phyloP scores from a whole-genome alignment of 2,329 filamentous ascomycete species.

The Emericellopsis atlantica region DNA sequence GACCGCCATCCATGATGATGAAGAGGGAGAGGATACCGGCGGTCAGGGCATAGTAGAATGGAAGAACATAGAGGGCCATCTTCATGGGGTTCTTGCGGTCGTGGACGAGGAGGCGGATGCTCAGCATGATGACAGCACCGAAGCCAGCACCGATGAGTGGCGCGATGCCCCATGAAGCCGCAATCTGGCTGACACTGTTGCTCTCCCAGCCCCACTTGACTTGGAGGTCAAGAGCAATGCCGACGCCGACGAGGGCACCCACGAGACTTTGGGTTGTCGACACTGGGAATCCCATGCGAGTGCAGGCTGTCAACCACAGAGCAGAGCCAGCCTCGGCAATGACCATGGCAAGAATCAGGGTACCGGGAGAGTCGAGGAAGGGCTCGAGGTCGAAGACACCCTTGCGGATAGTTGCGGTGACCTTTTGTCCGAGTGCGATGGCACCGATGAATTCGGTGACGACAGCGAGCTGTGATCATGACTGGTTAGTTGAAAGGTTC shows the following conservation, averaged over 20 bases:
- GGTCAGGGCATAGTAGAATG: slow-evolving; percentile 13
- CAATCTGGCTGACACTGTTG: slow-evolving; percentile 9
- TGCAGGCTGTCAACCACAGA: slow-evolving; percentile 28
- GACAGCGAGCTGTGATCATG: slow-evolving; percentile 19
- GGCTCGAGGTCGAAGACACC: slow-evolving; percentile 25
- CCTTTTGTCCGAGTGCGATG: slow-evolving; percentile 31
- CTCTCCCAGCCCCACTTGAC: slow-evolving; percentile 9
- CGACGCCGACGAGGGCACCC: slow-evolving; percentile 30
- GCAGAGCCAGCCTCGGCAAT: slow-evolving; percentile 23
- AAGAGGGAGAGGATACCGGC: slow-evolving; percentile 10
- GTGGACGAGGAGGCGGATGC: slow-evolving; percentile 35
- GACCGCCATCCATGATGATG: slow-evolving; percentile 26
- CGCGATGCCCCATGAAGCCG: slow-evolving; percentile 9
- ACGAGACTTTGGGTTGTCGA: slow-evolving; percentile 34
- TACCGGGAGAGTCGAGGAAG: slow-evolving; percentile 24
- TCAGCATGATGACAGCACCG: slow-evolving; percentile 50
- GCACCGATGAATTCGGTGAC: slow-evolving; percentile 36
- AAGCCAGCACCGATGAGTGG: slow-evolving; percentile 24
- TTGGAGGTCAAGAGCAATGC: slow-evolving; percentile 22
- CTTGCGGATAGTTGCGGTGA: slow-evolving; percentile 33
- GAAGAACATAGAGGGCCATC: slow-evolving; percentile 7
- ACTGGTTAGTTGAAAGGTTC: background rate
- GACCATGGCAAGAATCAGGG: slow-evolving; percentile 27
- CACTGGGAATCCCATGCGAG: slow-evolving; percentile 18
- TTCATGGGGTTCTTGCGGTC: slow-evolving; percentile 8